A percentile compares a stretch with the other conserved stretches of the same genome.
Evolutionary conservation across 2,329 filamentous ascomycete species (phyloP).

Genomic region (Ophiostoma himal-ulmi): DNA sequence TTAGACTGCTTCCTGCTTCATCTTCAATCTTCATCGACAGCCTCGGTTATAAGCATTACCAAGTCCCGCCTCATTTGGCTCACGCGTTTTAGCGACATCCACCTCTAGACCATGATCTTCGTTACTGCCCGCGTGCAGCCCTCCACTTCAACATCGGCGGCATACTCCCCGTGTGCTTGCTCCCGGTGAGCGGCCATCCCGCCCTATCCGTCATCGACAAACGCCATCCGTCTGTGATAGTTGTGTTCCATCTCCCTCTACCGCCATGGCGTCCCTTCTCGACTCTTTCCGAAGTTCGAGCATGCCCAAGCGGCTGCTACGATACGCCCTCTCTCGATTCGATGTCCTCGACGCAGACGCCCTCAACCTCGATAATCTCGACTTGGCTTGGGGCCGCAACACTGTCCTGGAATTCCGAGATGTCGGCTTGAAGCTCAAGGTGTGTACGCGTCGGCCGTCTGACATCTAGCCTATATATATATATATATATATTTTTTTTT

Average conservation of each 20-base stretch:
- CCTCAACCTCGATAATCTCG: slow-evolving; percentile 77
- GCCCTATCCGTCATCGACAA: neutral
- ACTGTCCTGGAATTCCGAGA: slow-evolving; percentile 82
- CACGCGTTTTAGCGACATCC: slow-evolving; percentile 3
- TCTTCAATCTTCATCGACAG: neutral
- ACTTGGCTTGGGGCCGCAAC: slow-evolving; percentile 73
- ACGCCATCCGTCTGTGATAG: neutral
- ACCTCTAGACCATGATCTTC: slow-evolving; percentile 24
- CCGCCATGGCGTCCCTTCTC: slow-evolving; percentile 65
- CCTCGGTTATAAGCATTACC: neutral
- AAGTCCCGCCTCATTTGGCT: neutral
- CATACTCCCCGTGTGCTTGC: slow-evolving; percentile 17
- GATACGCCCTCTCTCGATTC: slow-evolving; percentile 75
- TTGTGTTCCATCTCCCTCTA: too few relatives aligned
- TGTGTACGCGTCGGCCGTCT: slow-evolving; percentile 34
- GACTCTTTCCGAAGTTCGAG: slow-evolving; percentile 59
- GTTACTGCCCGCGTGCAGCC: slow-evolving; percentile 22
- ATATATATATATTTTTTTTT: too few relatives aligned
- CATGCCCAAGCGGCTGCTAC: slow-evolving; percentile 83
- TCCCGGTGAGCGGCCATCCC: slow-evolving; percentile 21
- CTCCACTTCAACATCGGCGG: slow-evolving; percentile 16
- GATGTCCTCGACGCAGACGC: slow-evolving; percentile 85
- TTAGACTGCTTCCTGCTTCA: neutral
- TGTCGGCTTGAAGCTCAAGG: slow-evolving; percentile 74
- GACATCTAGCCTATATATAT: neutral